These are phyloP conservation scores for Dactylonectria macrodidyma DNA, from an alignment of 2,329 filamentous ascomycete genomes.

Conservation along the genomic window DNA sequence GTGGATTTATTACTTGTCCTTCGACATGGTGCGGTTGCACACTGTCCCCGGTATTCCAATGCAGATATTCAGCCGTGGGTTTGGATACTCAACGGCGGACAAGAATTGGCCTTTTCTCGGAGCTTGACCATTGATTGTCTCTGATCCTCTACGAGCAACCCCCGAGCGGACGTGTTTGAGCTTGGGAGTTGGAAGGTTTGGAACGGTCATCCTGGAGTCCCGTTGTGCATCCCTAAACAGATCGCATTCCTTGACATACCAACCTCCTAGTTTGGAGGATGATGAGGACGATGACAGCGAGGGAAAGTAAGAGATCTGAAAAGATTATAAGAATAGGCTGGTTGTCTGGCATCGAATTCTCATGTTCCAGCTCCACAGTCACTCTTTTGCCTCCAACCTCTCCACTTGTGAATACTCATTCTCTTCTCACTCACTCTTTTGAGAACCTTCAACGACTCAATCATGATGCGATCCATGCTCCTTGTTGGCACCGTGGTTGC, in stretches of 20 bases:
- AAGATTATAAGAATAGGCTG: conserved; percentile 3
- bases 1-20: no score
- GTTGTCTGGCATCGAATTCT: neutral
- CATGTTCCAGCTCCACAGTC: neutral
- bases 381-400: conserved; percentile 12
- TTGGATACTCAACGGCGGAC: neutral
- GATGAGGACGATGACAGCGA: neutral
- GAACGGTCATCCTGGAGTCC: neutral
- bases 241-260: conserved; percentile 7
- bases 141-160: neutral
- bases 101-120: neutral
- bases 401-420: conserved; percentile 20
- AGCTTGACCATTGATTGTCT: conserved; percentile 9
- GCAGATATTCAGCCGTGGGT: conserved; percentile 3
- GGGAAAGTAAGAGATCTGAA: neutral
- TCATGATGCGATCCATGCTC: conserved; percentile 17
- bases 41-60: neutral
- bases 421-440: conserved; percentile 18
- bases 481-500: conserved; percentile 12
- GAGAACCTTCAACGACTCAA: neutral
- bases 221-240: conserved; percentile 6
- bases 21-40: neutral
- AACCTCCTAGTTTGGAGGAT: neutral
- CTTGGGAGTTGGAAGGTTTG: conserved; percentile 13
- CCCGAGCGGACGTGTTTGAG: neutral